phyloP scores from a whole-genome alignment of 345 rosid genomes.

The Aquilaria malaccensis region DNA sequence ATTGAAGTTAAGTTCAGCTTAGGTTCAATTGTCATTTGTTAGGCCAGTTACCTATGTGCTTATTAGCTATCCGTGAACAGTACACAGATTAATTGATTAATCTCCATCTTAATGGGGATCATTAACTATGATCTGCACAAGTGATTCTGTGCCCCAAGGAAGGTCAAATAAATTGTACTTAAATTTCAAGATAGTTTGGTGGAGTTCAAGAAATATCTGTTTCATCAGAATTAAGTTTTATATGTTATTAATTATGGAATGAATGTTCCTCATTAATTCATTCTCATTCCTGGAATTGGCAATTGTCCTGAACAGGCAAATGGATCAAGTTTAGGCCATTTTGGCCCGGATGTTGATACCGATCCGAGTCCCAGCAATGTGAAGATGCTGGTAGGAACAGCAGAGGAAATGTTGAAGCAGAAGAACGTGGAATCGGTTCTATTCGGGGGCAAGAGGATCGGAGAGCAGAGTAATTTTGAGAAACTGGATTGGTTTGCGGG shows the following conservation, averaged over 20 bases:
- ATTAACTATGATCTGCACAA: not conserved
- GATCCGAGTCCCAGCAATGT: constrained; percentile 70
- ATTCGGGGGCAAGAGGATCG: constrained; percentile 78
- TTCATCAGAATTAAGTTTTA: too few relatives aligned
- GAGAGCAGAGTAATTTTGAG: constrained; percentile 68
- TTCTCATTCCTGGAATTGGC: not conserved
- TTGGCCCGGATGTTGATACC: constrained; percentile 57
- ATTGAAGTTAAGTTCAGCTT: constrained; percentile 17
- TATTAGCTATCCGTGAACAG: constrained; percentile 20
- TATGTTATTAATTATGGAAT: not conserved
- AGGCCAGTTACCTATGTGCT: constrained; percentile 9
- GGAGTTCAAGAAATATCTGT: not conserved
- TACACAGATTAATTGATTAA: not conserved
- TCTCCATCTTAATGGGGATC: constrained; percentile 3
- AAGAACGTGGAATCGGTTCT: constrained; percentile 91
- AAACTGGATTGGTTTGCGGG: constrained; percentile 86
- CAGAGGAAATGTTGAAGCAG: constrained; percentile 95
- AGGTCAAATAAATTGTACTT: too few relatives aligned
- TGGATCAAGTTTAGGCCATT: constrained; percentile 64
- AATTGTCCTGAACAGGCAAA: constrained; percentile 47
- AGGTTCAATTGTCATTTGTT: constrained; percentile 16
- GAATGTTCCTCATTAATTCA: not conserved
- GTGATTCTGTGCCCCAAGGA: not conserved
- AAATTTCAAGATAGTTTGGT: not conserved
- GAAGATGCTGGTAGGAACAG: constrained; percentile 55